A percentile compares a stretch with the other conserved stretches of the same genome.
Evolutionary conservation across 345 rosid species (phyloP).

Genomic region (Mercurialis annua): DNA sequence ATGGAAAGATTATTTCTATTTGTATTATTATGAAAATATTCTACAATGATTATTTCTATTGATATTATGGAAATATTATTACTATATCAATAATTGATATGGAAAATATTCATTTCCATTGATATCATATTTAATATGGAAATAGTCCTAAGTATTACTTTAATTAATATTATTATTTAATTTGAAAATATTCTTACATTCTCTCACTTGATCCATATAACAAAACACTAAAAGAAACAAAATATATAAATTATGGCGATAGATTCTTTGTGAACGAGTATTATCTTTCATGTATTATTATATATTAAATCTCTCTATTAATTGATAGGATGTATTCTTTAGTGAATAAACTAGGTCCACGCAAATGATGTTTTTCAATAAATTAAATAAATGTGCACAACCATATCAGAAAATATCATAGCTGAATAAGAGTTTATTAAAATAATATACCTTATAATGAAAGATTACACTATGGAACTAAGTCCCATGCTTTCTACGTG

Average conservation of each 20-base stretch:
- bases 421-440: neutral
- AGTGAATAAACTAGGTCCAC: neutral
- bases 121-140: too few relatives aligned
- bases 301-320: neutral
- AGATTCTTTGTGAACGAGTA: too few relatives aligned
- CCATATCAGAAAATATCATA: neutral
- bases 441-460: neutral
- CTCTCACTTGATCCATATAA: neutral
- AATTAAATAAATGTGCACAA: neutral
- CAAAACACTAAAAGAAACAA: neutral
- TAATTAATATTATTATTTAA: too few relatives aligned
- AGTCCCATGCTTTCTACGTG: neutral
- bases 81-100: too few relatives aligned
- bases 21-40: too few relatives aligned
- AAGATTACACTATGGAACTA: neutral
- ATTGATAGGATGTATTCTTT: neutral
- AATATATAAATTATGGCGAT: neutral
- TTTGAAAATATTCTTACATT: too few relatives aligned
- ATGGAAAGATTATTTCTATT: too few relatives aligned
- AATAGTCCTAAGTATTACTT: too few relatives aligned
- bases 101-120: too few relatives aligned
- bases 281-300: neutral
- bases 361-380: neutral
- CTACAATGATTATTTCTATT: too few relatives aligned
- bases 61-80: too few relatives aligned